Conservation (phyloP, 306 rosid species). For the Lablab purpureus region DNA sequence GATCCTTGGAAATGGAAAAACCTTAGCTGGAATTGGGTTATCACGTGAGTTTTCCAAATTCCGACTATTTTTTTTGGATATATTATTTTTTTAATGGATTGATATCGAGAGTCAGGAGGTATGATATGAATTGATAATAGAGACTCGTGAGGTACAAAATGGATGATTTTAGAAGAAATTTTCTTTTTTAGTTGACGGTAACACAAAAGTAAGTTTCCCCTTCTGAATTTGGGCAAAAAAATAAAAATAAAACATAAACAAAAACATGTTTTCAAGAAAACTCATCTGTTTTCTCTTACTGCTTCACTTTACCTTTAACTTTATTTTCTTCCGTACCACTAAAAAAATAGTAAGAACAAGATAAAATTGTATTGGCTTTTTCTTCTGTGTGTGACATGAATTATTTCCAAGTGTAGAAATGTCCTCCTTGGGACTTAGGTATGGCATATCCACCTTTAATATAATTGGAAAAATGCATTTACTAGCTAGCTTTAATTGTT, state of each 20-base stretch:
- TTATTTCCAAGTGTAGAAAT: not conserved
- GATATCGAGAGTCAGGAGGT: not conserved
- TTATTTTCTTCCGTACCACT: slow-evolving; percentile 1
- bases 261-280: not conserved
- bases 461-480: slow-evolving; percentile 13
- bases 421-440: not conserved
- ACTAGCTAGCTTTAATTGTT: not conserved
- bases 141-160: slow-evolving; percentile 2
- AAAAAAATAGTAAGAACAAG: not conserved
- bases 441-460: not conserved
- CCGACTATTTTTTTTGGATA: slow-evolving; percentile 18
- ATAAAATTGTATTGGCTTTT: not conserved
- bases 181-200: slow-evolving; percentile 6
- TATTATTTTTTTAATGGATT: not conserved
- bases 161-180: slow-evolving; percentile 15
- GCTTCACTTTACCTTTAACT: not conserved
- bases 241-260: not conserved
- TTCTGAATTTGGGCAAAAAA: slow-evolving; percentile 19
- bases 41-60: slow-evolving; percentile 79
- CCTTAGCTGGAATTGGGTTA: slow-evolving; percentile 88
- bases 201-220: not conserved
- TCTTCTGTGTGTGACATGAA: not conserved
- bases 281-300: not conserved
- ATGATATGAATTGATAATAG: not conserved
- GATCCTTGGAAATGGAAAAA: slow-evolving; percentile 92